Evolutionary conservation across 23 red algal genomes (phyloP), one percentile per base, ranked within the genome.

Genomic region (Cyanidiococcus yangmingshanensis): DNA sequence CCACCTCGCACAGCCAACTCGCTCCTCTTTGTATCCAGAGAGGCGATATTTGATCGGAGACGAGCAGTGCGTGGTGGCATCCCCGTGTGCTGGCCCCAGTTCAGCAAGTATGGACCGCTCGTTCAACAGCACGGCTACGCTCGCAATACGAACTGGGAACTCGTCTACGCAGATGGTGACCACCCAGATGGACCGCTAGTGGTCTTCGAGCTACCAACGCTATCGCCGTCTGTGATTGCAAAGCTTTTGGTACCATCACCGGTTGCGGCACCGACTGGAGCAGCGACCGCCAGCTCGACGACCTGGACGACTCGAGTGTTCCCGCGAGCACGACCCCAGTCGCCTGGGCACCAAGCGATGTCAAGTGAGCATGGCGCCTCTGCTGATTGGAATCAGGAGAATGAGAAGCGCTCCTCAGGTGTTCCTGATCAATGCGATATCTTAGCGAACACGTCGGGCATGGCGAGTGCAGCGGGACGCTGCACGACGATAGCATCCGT

Each of bases 31-130:
- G 79, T 87, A 35, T 87, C 83, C 41, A 76, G 77, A 34, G 74
- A 78, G 3, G 93, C 93, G 37, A 78, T 87, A 0, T 67, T 89
- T 67, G 79, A 91, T 67, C 87, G 93, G 24, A 89, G 58, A 16
- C 83, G 82, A 68, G 68, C 93, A 1, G 89, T 97, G 39, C 87
- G 93, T 1, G 93, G 93, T 24, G 93, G 93, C 1, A 87, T 97
- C 41, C 93, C 93, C 27, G 76, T 97, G 15, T 97, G 93, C 74
- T 97, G 82, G 63, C 93, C 93, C 1, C 93, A 97, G 68, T 97
- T 97, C 77, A 87, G 86, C 24, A 86, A 82, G 75, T 83, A 83
- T 25, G 76, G 81, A 27, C 59, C 82, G 36, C 18, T 76, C 15
- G 33, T 37, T 21, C 75, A 57, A 38, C 93, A 97, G 68, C 90